Percentiles rank a stretch among this genome's conserved stretches.
Conservation (phyloP, 2,329 filamentous ascomycete species). For the Fusarium caatingaense region DNA sequence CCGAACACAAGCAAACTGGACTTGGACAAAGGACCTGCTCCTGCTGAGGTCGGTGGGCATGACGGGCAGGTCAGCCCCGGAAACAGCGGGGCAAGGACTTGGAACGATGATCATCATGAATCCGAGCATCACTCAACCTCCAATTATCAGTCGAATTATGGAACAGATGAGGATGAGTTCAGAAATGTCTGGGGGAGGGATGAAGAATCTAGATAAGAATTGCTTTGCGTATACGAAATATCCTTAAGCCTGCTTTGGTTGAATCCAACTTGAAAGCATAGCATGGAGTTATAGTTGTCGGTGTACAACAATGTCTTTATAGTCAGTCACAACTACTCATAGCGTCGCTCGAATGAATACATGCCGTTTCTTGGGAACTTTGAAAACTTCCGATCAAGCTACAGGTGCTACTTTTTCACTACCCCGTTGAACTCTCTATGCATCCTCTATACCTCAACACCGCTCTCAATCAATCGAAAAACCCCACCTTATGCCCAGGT, state of each 20-base stretch:
- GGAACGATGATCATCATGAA: conserved; percentile 14
- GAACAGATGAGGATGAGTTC: conserved; percentile 55
- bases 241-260: conserved; percentile 20
- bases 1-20: conserved; percentile 47
- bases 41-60: conserved; percentile 22
- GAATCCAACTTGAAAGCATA: conserved; percentile 32
- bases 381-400: background rate
- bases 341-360: background rate
- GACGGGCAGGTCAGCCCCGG: conserved; percentile 40
- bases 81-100: conserved; percentile 36
- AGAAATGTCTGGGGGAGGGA: conserved; percentile 58
- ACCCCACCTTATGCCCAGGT: conserved; percentile 46
- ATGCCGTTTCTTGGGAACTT: background rate
- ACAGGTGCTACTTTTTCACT: conserved; percentile 4
- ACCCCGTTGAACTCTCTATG: background rate
- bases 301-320: conserved; percentile 38
- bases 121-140: conserved; percentile 27
- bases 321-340: conserved; percentile 11
- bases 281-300: conserved; percentile 47
- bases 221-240: conserved; percentile 34
- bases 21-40: conserved; percentile 41
- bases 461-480: background rate
- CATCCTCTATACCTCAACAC: conserved; percentile 3
- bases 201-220: conserved; percentile 39
- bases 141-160: conserved; percentile 47